Conservation (phyloP, 2,329 filamentous ascomycete genomes). For the Fusarium miscanthi region DNA sequence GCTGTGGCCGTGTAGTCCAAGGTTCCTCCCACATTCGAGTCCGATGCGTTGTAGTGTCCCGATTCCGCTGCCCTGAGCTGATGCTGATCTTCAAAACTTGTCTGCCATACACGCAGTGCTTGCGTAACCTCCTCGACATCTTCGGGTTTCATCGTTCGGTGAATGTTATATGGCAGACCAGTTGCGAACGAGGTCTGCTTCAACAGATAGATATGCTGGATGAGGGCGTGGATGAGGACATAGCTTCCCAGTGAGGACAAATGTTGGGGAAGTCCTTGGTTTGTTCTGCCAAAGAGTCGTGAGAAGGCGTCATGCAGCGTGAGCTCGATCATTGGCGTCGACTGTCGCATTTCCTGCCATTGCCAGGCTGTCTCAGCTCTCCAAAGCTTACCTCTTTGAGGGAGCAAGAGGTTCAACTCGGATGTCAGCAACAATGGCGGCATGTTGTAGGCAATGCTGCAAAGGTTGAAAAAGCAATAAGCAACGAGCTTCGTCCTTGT, state of each 20-base stretch:
- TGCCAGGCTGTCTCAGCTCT: slow-evolving; percentile 67
- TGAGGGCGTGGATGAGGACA: slow-evolving; percentile 75
- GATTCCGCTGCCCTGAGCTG: slow-evolving; percentile 63
- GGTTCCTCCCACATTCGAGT: slow-evolving; percentile 66
- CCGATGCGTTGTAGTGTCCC: slow-evolving; percentile 58
- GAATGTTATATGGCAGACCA: slow-evolving; percentile 60
- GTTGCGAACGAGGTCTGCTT: slow-evolving; percentile 69
- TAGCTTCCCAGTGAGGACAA: slow-evolving; percentile 75
- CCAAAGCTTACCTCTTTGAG: slow-evolving; percentile 67
- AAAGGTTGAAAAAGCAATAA: slow-evolving; percentile 72
- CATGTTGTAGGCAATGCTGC: slow-evolving; percentile 71
- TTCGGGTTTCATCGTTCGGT: slow-evolving; percentile 62
- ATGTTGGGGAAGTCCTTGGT: slow-evolving; percentile 60
- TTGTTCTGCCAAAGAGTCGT: slow-evolving; percentile 63
- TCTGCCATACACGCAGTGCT: slow-evolving; percentile 68
- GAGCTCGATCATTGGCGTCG: slow-evolving; percentile 62
- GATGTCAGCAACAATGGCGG: slow-evolving; percentile 68
- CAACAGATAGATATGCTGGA: slow-evolving; percentile 77
- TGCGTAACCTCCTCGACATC: slow-evolving; percentile 68
- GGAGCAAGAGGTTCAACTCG: slow-evolving; percentile 66
- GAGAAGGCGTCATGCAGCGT: slow-evolving; percentile 68
- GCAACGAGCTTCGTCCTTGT: slow-evolving; percentile 70
- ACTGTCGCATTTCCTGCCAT: slow-evolving; percentile 68
- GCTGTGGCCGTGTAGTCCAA: slow-evolving; percentile 75
- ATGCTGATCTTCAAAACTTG: slow-evolving; percentile 67